Conservation (phyloP, 2,329 filamentous ascomycete genomes). For the Fusarium continuum region DNA sequence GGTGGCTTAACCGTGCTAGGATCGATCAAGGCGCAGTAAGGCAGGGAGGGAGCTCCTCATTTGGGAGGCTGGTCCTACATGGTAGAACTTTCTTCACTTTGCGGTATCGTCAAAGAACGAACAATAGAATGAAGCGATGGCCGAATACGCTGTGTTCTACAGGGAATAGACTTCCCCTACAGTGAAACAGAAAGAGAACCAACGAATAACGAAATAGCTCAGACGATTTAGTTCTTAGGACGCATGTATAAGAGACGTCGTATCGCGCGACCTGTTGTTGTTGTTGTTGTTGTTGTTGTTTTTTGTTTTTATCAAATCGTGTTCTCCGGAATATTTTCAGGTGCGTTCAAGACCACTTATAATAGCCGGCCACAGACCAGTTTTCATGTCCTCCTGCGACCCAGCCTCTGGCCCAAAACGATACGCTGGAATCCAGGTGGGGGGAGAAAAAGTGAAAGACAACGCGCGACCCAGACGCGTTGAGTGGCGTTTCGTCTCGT, state of each 20-base stretch:
- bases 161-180: neutral
- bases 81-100: slow-evolving; percentile 39
- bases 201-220: neutral
- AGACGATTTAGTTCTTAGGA: neutral
- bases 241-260: neutral
- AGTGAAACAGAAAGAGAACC: neutral
- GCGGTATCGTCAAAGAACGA: slow-evolving; percentile 32
- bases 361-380: slow-evolving; percentile 13
- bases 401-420: slow-evolving; percentile 17
- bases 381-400: slow-evolving; percentile 28
- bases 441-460: slow-evolving; percentile 12
- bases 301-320: slow-evolving; percentile 9
- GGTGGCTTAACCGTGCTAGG: slow-evolving; percentile 23
- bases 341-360: neutral
- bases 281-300: too few species aligned
- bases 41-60: slow-evolving; percentile 24
- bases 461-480: slow-evolving; percentile 39
- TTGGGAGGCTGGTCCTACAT: slow-evolving; percentile 17
- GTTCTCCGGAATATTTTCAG: neutral
- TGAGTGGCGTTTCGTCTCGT: slow-evolving; percentile 31
- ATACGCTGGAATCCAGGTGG: slow-evolving; percentile 31
- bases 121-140: slow-evolving; percentile 39
- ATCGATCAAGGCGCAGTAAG: slow-evolving; percentile 30
- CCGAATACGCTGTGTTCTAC: neutral
- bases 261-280: slow-evolving; percentile 3